Evolutionary conservation across 2,329 filamentous ascomycete genomes (phyloP).

Genomic region (Ambrosiella xylebori): DNA sequence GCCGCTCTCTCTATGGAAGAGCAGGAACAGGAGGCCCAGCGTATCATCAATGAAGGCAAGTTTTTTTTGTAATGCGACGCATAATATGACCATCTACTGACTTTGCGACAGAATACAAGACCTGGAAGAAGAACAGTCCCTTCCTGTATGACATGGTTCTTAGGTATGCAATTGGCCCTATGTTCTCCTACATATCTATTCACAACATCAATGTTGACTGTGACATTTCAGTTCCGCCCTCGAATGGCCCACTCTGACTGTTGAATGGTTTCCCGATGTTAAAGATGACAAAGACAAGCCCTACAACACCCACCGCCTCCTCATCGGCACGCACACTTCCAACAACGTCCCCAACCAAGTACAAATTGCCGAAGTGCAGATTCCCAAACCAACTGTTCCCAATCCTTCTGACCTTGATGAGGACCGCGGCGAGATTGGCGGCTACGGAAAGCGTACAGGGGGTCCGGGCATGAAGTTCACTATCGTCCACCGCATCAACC

Average conservation of each 20-base stretch:
- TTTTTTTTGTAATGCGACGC: background rate
- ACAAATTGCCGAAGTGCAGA: conserved; percentile 84
- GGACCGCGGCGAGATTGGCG: conserved; percentile 80
- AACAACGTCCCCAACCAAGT: conserved; percentile 75
- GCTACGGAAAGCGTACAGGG: conserved; percentile 62
- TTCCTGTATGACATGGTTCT: conserved; percentile 98
- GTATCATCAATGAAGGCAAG: conserved; percentile 81
- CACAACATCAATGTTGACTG: background rate
- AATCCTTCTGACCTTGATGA: conserved; percentile 81
- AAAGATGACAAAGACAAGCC: conserved; percentile 76
- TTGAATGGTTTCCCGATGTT: conserved; percentile 95
- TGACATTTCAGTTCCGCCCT: conserved; percentile 51
- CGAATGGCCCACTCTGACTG: conserved; percentile 93
- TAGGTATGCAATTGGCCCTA: conserved; percentile 30
- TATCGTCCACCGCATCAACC: conserved; percentile 89
- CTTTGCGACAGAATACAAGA: conserved; percentile 68
- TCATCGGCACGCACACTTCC: conserved; percentile 90
- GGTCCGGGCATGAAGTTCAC: conserved; percentile 66
- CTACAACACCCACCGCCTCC: conserved; percentile 69
- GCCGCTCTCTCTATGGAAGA: conserved; percentile 36
- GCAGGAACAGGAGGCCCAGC: conserved; percentile 57
- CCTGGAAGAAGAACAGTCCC: conserved; percentile 98
- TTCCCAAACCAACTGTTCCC: conserved; percentile 60
- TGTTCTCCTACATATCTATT: conserved; percentile 6
- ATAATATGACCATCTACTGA: conserved; percentile 12